These are phyloP conservation scores for Teratosphaeria pseudoeucalypti DNA, from an alignment of 2,329 filamentous ascomycete species.

Conservation along the genomic window DNA sequence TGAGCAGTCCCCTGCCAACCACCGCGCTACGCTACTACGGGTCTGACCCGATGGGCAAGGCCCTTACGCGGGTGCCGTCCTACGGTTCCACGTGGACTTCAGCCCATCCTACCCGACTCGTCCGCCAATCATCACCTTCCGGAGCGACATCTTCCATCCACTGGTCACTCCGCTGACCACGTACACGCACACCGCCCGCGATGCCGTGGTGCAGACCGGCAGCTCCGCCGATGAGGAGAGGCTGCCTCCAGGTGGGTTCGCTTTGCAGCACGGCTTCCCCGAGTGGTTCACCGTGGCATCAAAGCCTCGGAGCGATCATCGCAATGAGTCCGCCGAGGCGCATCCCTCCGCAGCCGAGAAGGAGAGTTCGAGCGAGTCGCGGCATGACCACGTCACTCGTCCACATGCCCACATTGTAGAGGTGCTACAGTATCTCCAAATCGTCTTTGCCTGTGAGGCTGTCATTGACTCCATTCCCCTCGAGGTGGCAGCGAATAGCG, in stretches of 20 bases:
- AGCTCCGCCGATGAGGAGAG: slow-evolving; percentile 75
- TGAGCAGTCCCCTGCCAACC: background rate
- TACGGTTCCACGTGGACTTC: slow-evolving; percentile 86
- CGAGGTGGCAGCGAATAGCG: slow-evolving; percentile 75
- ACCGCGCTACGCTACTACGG: background rate
- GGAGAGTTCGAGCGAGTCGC: background rate
- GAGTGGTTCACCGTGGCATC: slow-evolving; percentile 59
- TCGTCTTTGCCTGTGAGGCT: slow-evolving; percentile 66
- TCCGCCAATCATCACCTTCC: slow-evolving; percentile 78
- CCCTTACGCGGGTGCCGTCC: slow-evolving; percentile 75
- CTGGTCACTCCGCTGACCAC: slow-evolving; percentile 88
- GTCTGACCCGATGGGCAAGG: slow-evolving; percentile 42
- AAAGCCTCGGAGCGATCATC: background rate
- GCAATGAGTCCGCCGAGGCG: background rate
- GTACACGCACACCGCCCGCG: slow-evolving; percentile 78
- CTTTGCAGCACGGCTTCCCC: slow-evolving; percentile 80
- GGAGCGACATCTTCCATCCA: slow-evolving; percentile 89
- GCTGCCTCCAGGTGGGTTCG: slow-evolving; percentile 81
- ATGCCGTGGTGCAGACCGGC: slow-evolving; percentile 64
- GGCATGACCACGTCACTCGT: background rate
- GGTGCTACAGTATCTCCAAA: slow-evolving; percentile 70
- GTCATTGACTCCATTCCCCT: slow-evolving; percentile 71
- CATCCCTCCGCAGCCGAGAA: background rate
- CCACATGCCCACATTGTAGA: slow-evolving; percentile 32
- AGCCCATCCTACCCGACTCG: slow-evolving; percentile 67